Conservation (phyloP, 2,329 filamentous ascomycete genomes). For the Fusarium incarnatum region DNA sequence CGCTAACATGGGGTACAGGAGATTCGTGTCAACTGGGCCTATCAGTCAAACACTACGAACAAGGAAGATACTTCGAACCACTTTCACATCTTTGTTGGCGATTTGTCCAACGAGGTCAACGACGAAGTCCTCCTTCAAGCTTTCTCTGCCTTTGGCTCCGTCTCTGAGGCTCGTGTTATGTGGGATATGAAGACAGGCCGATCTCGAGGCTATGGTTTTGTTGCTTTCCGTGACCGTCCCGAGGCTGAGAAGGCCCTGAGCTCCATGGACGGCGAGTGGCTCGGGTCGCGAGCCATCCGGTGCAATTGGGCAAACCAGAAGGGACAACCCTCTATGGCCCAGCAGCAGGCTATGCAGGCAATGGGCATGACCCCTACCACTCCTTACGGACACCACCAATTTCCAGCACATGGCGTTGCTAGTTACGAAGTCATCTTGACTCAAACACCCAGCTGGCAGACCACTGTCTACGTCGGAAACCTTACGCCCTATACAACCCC, state of each 20-base stretch:
- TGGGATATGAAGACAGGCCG: constrained; percentile 99
- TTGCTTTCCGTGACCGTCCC: constrained; percentile 91
- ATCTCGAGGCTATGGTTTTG: constrained; percentile 96
- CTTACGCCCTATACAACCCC: constrained; percentile 97
- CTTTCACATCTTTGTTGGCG: constrained; percentile 98
- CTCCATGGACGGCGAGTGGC: constrained; percentile 99
- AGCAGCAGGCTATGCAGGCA: constrained; percentile 95
- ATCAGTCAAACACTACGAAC: constrained; percentile 92
- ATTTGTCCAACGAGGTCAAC: constrained; percentile 98
- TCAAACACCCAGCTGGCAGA: constrained; percentile 98
- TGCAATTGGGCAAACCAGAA: constrained; percentile 99
- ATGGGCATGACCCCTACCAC: constrained; percentile 99
- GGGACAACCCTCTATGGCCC: constrained; percentile 97
- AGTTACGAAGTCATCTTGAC: constrained; percentile 97
- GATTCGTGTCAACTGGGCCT: constrained; percentile 99
- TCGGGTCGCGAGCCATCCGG: constrained; percentile 95
- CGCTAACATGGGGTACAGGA: constrained; percentile 68
- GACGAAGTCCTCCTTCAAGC: constrained; percentile 94
- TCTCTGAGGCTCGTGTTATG: constrained; percentile 99
- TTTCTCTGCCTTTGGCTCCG: constrained; percentile 93
- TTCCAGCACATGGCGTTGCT: constrained; percentile 94
- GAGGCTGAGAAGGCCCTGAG: constrained; percentile 97
- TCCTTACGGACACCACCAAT: constrained; percentile 96
- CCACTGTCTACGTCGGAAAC: constrained; percentile 97
- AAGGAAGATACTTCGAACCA: constrained; percentile 99